Evolutionary conservation across 805 yeast species (phyloP).

Genomic region (Blastobotrys americana): DNA sequence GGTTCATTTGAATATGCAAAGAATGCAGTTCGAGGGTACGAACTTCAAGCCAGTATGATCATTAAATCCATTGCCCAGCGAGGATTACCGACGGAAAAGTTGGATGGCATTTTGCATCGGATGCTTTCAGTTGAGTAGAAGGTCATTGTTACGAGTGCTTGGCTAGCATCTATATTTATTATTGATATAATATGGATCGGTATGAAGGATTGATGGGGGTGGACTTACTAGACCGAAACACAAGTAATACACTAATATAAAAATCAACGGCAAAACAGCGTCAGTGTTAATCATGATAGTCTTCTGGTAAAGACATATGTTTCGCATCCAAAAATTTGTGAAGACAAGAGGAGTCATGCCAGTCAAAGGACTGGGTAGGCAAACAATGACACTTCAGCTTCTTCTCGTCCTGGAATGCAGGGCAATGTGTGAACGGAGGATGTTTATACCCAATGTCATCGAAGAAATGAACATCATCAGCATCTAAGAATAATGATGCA

Average conservation of each 20-base stretch:
- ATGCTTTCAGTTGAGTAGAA: slow-evolving; percentile 12
- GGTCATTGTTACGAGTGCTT: too few relatives aligned
- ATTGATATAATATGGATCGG: neutral
- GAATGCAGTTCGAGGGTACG: slow-evolving; percentile 27
- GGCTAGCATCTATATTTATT: too few relatives aligned
- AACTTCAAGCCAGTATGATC: slow-evolving; percentile 21
- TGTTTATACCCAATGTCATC: slow-evolving; percentile 72
- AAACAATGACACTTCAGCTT: slow-evolving; percentile 50
- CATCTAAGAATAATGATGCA: slow-evolving; percentile 51
- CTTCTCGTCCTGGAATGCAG: slow-evolving; percentile 45
- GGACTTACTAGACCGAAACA: too few relatives aligned
- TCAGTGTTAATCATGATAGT: slow-evolving; percentile 1
- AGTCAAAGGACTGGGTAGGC: slow-evolving; percentile 29
- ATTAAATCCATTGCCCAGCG: slow-evolving; percentile 12
- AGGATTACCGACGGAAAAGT: slow-evolving; percentile 9
- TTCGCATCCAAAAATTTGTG: slow-evolving; percentile 28
- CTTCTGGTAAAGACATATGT: slow-evolving; percentile 13
- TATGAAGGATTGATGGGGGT: too few relatives aligned
- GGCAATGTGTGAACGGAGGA: slow-evolving; percentile 55
- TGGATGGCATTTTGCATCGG: slow-evolving; percentile 13
- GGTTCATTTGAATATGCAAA: slow-evolving; percentile 37
- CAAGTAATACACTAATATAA: too few relatives aligned
- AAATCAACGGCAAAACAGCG: neutral
- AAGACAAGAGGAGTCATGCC: slow-evolving; percentile 33
- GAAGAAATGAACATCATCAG: slow-evolving; percentile 57